These are phyloP conservation scores for Buddleja alternifolia DNA, from an alignment of 257 asterid species.

Conservation along the genomic window DNA sequence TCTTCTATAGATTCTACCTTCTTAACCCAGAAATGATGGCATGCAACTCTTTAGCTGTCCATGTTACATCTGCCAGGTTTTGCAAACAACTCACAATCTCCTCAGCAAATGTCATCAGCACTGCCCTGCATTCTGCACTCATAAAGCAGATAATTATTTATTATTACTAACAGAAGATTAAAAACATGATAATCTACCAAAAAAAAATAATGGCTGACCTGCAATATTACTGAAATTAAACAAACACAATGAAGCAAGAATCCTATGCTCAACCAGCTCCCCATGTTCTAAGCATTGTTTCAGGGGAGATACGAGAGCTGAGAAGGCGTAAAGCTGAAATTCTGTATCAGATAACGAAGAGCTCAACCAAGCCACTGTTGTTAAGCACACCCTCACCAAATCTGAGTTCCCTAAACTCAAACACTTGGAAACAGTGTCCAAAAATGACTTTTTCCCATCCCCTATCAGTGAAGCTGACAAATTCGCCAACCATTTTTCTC, in stretches of 20 bases:
- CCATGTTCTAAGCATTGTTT: constrained; percentile 53
- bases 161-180: background rate
- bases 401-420: constrained; percentile 51
- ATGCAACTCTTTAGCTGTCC: constrained; percentile 69
- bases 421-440: constrained; percentile 58
- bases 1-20: constrained; percentile 16
- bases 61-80: constrained; percentile 59
- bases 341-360: constrained; percentile 45
- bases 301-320: constrained; percentile 54
- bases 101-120: constrained; percentile 51
- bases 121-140: constrained; percentile 58
- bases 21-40: constrained; percentile 34
- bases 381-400: constrained; percentile 65
- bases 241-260: constrained; percentile 69
- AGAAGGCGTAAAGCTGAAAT: constrained; percentile 57
- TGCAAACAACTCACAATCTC: constrained; percentile 45
- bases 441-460: constrained; percentile 61
- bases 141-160: background rate
- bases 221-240: constrained; percentile 63
- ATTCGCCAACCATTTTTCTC: constrained; percentile 62
- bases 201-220: constrained; percentile 42
- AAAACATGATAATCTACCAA: background rate
- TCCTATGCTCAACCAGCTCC: constrained; percentile 63
- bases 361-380: constrained; percentile 83
- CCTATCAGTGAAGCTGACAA: constrained; percentile 59